Evolutionary conservation across 306 rosid species (phyloP).

Genomic region (Citrullus colocynthis): DNA sequence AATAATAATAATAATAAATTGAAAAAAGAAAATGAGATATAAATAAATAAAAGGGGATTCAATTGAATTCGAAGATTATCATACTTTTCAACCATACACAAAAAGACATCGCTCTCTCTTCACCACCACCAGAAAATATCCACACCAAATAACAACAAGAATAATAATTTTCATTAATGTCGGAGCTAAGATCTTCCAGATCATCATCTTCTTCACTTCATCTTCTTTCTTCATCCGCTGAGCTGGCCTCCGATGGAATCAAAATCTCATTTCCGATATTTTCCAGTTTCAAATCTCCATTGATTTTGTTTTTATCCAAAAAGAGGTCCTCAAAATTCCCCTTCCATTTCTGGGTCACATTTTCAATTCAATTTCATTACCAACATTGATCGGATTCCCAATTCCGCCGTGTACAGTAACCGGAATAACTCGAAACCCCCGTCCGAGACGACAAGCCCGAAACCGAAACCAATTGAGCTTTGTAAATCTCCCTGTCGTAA

Average conservation of each 20-base stretch:
- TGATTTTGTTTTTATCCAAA: too few relatives aligned
- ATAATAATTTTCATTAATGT: background rate
- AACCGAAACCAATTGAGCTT: background rate
- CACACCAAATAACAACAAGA: background rate
- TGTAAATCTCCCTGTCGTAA: slow-evolving; percentile 29
- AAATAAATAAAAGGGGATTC: too few relatives aligned
- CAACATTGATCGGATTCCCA: slow-evolving; percentile 88
- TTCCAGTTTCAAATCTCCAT: too few relatives aligned
- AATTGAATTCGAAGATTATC: too few relatives aligned
- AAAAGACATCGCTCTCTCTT: background rate
- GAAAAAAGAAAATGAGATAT: too few relatives aligned
- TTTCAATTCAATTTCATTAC: slow-evolving; percentile 17
- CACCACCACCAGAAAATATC: background rate
- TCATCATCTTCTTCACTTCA: background rate
- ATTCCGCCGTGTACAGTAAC: slow-evolving; percentile 18
- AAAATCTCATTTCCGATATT: too few relatives aligned
- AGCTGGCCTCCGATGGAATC: too few relatives aligned
- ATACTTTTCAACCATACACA: too few relatives aligned
- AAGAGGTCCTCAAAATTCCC: too few relatives aligned
- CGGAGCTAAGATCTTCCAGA: background rate
- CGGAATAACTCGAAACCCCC: slow-evolving; percentile 17
- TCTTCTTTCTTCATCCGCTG: too few relatives aligned
- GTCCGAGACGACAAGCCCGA: background rate
- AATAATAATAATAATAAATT: too few relatives aligned
- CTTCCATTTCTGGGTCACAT: background rate